These are phyloP conservation scores for Clitopilus passeckerianus DNA, from an alignment of 768 basidiomycete species.

Conservation along the genomic window DNA sequence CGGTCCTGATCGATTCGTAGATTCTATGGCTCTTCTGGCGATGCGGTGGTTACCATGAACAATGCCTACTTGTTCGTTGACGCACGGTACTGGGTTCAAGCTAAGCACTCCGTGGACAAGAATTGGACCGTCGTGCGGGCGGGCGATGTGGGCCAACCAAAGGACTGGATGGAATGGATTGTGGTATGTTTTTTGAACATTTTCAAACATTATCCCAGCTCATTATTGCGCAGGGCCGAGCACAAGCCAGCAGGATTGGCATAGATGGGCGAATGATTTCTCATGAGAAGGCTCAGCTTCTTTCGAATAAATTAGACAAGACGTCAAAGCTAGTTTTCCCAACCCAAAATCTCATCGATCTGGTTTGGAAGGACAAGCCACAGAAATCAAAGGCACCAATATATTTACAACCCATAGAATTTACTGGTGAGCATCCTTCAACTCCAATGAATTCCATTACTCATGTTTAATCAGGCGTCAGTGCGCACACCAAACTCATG, in stretches of 20 bases:
- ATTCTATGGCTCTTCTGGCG: constrained; percentile 49
- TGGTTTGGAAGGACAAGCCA: constrained; percentile 78
- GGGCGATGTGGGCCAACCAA: constrained; percentile 47
- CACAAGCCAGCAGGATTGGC: constrained; percentile 54
- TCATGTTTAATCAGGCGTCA: constrained; percentile 32
- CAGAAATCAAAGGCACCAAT: constrained; percentile 58
- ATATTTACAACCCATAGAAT: constrained; percentile 67
- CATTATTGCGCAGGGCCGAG: constrained; percentile 24
- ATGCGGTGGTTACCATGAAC: constrained; percentile 62
- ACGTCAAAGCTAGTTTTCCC: constrained; percentile 74
- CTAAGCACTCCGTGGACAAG: constrained; percentile 58
- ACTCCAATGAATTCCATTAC: background rate
- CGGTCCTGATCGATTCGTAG: constrained; percentile 7
- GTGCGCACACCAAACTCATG: constrained; percentile 65
- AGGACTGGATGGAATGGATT: constrained; percentile 80
- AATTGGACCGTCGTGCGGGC: constrained; percentile 71
- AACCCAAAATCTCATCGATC: constrained; percentile 78
- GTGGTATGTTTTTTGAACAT: constrained; percentile 34
- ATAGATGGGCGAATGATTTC: constrained; percentile 84
- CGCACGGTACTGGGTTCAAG: constrained; percentile 82
- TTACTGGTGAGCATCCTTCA: constrained; percentile 40
- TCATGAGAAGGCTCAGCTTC: constrained; percentile 58
- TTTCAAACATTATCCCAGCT: background rate
- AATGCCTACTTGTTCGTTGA: constrained; percentile 75
- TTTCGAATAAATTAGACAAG: constrained; percentile 50